Percentiles rank a stretch among this genome's conserved stretches.
phyloP scores from a whole-genome alignment of 2,329 filamentous ascomycete genomes.

The Claviceps africana region DNA sequence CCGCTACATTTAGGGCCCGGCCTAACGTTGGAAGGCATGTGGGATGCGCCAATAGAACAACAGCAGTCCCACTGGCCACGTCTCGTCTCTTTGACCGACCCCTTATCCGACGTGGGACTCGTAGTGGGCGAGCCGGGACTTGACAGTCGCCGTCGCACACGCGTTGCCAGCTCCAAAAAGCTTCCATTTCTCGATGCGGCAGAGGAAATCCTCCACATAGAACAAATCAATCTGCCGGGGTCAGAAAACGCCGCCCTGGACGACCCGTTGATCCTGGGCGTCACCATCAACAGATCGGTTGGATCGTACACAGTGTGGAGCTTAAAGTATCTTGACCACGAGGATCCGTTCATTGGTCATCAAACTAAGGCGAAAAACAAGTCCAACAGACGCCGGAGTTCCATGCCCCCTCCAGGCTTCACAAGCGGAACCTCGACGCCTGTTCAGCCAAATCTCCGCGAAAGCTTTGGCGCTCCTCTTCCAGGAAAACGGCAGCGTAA shows the following conservation, averaged over 20 bases:
- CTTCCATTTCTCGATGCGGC: conserved; percentile 51
- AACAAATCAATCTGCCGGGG: conserved; percentile 47
- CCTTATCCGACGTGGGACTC: conserved; percentile 71
- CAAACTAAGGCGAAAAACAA: conserved; percentile 32
- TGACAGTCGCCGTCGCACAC: conserved; percentile 13
- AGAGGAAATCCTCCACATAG: conserved; percentile 77
- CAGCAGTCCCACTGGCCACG: conserved; percentile 53
- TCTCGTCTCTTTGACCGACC: conserved; percentile 73
- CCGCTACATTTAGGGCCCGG: conserved; percentile 37
- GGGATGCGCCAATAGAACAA: conserved; percentile 38
- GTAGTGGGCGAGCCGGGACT: conserved; percentile 50
- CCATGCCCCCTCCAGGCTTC: conserved; percentile 53
- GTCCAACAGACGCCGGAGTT: conserved; percentile 41
- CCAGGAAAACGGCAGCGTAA: conserved; percentile 40
- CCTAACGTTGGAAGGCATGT: conserved; percentile 42
- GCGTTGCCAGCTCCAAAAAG: conserved; percentile 25
- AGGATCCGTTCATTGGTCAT: conserved; percentile 38
- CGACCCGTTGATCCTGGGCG: conserved; percentile 52
- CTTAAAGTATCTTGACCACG: conserved; percentile 59
- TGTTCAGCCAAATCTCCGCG: conserved; percentile 53
- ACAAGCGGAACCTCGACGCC: conserved; percentile 68
- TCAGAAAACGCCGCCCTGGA: conserved; percentile 20
- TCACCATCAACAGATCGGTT: conserved; percentile 67
- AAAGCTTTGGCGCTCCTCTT: conserved; percentile 56
- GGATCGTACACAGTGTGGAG: conserved; percentile 77